Conservation (phyloP, 495 filamentous ascomycete species). For the Penicillium lividum region DNA sequence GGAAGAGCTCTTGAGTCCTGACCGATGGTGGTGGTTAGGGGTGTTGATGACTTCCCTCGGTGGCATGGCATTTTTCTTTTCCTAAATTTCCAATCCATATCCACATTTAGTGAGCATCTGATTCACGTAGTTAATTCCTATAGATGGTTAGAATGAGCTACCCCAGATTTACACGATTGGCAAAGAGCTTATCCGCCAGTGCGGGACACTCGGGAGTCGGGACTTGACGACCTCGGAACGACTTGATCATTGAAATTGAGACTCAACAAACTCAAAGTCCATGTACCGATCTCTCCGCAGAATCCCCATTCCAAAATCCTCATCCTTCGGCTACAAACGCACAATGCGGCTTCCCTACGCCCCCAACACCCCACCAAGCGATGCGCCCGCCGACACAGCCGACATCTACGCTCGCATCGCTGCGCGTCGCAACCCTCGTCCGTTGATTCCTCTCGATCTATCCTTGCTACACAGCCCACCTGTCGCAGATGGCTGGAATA, state of each 20-base stretch:
- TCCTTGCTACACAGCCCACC: slow-evolving; percentile 68
- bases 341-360: slow-evolving; percentile 71
- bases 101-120: neutral
- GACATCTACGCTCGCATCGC: slow-evolving; percentile 61
- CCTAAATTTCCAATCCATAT: slow-evolving; percentile 16
- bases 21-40: slow-evolving; percentile 71
- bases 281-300: slow-evolving; percentile 2
- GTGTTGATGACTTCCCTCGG: slow-evolving; percentile 66
- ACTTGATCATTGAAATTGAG: neutral
- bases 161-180: neutral
- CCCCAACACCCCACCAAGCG: slow-evolving; percentile 48
- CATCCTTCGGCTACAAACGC: slow-evolving; percentile 7
- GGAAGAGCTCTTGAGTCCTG: slow-evolving; percentile 53
- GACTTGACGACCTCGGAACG: neutral
- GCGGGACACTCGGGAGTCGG: neutral
- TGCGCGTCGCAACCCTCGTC: slow-evolving; percentile 61
- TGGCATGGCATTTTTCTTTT: slow-evolving; percentile 38
- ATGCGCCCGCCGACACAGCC: slow-evolving; percentile 34
- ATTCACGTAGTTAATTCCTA: too few relatives aligned
- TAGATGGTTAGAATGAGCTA: neutral
- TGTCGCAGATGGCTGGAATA: slow-evolving; percentile 76
- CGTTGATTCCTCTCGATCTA: slow-evolving; percentile 67
- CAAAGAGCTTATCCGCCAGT: neutral
- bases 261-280: neutral
- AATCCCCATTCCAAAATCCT: slow-evolving; percentile 1